These are phyloP conservation scores for Vitellaria paradoxa DNA, from an alignment of 179 eudicot species.

Conservation along the genomic window DNA sequence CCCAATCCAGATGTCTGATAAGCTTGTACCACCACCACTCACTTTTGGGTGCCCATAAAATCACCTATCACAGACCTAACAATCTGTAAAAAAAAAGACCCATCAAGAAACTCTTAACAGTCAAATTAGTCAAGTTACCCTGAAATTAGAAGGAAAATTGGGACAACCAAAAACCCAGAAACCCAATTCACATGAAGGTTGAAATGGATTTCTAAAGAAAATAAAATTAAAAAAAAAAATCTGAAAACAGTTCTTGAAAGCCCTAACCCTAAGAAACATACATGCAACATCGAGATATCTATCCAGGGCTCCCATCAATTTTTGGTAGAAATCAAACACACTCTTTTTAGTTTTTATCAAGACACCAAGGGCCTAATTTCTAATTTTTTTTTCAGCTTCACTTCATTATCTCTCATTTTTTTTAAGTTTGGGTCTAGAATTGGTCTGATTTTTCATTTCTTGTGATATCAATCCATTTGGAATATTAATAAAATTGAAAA, in stretches of 20 bases:
- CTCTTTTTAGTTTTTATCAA: background rate
- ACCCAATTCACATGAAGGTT: conserved; percentile 1
- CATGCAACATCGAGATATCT: no score
- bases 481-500: background rate
- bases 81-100: background rate
- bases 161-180: conserved; percentile 7
- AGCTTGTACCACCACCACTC: conserved; percentile 1
- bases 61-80: background rate
- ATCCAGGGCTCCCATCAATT: background rate
- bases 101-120: background rate
- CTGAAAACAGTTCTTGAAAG: conserved; percentile 7
- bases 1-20: conserved; percentile 13
- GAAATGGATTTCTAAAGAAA: background rate
- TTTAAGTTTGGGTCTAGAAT: background rate
- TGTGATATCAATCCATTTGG: background rate
- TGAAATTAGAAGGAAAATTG: conserved; percentile 1
- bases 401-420: background rate
- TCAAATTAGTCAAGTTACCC: background rate
- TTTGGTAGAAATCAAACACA: background rate
- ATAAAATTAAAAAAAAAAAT: background rate
- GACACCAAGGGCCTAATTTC: background rate
- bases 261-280: conserved; percentile 11
- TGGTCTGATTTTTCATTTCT: background rate
- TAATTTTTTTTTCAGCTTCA: background rate
- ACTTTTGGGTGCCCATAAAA: no score